Base-by-base conservation (phyloP, 305 asterid species). In the Plantago lanceolata region DNA sequence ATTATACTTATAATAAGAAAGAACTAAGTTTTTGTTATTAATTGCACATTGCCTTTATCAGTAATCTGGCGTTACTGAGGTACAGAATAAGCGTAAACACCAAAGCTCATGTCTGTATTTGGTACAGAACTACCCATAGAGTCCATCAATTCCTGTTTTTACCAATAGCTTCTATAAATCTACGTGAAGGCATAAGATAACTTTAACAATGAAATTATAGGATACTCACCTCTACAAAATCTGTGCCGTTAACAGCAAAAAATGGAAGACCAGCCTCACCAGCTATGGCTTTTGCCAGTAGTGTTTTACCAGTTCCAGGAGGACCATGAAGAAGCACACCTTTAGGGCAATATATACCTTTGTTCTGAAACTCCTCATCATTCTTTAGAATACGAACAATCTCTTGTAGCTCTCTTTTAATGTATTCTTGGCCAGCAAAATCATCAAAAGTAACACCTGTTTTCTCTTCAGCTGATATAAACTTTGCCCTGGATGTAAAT, bases 251-350 rank as follows among this genome's bases (percentile, higher is more conserved):
- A 74, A 92, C 87, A 18, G 99, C 99, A 74, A 93, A 89, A 80
- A 93, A 93, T 19, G 99, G 99, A 72, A 93, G 94, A 13, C 99
- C 99, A 48, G 99, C 99, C 81, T 93, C 99, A 56, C 99, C 99
- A 77, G 99, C 99, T 71, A 93, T 93, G 67, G 98, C 98, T 82
- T 89, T 92, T 64, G 98, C 98, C 51, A 92, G 84, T 77, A 93
- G 97, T 65, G 99, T 93, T 87, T 93, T 93, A 71, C 99, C 99
- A 75, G 99, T 93, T 68, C 99, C 99, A 63, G 99, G 99, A 71
- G 99, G 99, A 60, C 99, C 99, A 73, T 93, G 94, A 60, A 93
- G 94, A 47, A 93, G 99, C 77, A 93, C 99, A 50, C 99, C 99
- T 81, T 87, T 93, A 49, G 99, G 99, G 81, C 99, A 93, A 71